Base-by-base conservation (phyloP, 2,329 filamentous ascomycete species). In the Talaromyces sp. region DNA sequence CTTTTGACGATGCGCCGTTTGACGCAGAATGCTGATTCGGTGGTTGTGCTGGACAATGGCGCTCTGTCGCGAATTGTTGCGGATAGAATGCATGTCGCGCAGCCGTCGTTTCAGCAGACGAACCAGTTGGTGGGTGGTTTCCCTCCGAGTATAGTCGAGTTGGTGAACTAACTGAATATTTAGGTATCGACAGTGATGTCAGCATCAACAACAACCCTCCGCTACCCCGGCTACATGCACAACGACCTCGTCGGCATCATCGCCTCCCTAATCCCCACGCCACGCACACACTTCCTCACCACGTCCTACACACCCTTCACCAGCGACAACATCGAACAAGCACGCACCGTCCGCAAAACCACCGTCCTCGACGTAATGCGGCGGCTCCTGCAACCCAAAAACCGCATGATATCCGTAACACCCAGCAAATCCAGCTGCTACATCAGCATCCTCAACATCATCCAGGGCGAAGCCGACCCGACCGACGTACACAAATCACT, bases 181-280 rank as follows among this genome's bases (percentile, higher is more conserved):
- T 55, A 89, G 85, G 84, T 95, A 4, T 95, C 92, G 8, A 99
- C 96, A 1, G 96, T 99, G 75, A 99, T 99, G 95, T 97, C 93
- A 39, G 95, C 95, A 44, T 96, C 92, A 72, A 99, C 95, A 4
- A 98, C 93, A 10, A 97, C 96, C 2, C 86, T 99, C 57, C 86
- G 95, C 72, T 99, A 99, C 75, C 95, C 95, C 1, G 95, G 95
- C 44, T 99, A 99, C 79, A 99, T 99, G 95, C 95, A 99, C 82
- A 99, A 99, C 76, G 95, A 99, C 73, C 88, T 99, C 17, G 93
- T 96, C 72, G 95, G 93, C 76, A 98, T 99, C 69, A 85, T 99
- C 62, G 95, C 96, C 27, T 96, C 92, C 22, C 84, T 99, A 49
- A 98, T 99, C 64, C 95, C 95, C 1, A 99, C 93, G 0, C 96